Conservation (phyloP, 2,329 filamentous ascomycete genomes). For the Rutstroemia sp. region DNA sequence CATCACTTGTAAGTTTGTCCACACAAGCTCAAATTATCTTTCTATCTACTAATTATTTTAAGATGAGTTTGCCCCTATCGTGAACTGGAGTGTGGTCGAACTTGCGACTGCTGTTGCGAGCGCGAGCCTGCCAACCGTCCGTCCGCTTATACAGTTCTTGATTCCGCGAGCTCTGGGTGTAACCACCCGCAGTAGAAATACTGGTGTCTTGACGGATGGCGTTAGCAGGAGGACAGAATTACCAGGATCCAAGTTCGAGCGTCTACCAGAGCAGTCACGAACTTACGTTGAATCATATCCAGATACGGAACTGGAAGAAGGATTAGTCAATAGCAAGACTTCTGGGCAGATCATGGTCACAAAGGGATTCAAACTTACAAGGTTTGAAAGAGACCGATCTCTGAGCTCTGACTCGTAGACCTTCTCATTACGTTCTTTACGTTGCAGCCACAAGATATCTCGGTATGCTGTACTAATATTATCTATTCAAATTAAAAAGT, state of each 20-base stretch:
- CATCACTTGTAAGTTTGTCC: background rate
- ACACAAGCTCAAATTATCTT: background rate
- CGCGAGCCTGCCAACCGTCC: background rate
- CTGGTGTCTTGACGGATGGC: background rate
- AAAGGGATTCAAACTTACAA: background rate
- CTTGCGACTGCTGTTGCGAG: background rate
- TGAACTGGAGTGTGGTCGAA: background rate
- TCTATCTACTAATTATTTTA: background rate
- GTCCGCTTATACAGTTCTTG: background rate
- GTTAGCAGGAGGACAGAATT: background rate
- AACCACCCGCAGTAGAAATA: background rate
- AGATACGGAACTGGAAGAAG: background rate
- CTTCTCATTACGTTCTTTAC: background rate
- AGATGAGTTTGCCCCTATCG: background rate
- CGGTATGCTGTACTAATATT: too few species aligned
- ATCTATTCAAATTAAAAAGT: too few species aligned
- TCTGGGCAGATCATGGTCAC: background rate
- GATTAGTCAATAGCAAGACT: background rate
- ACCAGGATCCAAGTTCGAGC: background rate
- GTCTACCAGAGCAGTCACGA: background rate
- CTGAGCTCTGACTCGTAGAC: background rate
- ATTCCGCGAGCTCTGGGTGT: background rate
- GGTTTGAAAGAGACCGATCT: background rate
- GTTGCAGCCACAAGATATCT: background rate
- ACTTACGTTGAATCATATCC: background rate